Conservation (phyloP, 1,284 basidiomycete species). For the Ganoderma lingzhi region DNA sequence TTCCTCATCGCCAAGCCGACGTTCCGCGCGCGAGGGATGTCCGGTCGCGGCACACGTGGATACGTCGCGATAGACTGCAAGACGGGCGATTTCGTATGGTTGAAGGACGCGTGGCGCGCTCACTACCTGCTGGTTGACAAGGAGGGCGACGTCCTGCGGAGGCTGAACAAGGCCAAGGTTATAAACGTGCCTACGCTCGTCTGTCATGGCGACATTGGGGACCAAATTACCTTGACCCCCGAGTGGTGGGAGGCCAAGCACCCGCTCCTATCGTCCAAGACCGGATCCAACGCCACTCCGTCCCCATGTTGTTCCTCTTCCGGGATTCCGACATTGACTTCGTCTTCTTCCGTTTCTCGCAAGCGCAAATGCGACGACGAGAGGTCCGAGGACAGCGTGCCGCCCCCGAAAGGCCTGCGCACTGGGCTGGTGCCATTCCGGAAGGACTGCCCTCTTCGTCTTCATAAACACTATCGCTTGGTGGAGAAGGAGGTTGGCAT, state of each 20-base stretch:
- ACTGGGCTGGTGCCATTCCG: neutral
- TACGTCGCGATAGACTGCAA: constrained; percentile 16
- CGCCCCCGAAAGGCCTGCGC: neutral
- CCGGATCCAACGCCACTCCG: neutral
- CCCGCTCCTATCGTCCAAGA: neutral
- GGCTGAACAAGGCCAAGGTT: constrained; percentile 14
- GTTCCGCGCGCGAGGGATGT: constrained; percentile 14
- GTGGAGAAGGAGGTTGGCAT: constrained; percentile 31
- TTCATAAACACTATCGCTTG: constrained; percentile 22
- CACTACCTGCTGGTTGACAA: constrained; percentile 14
- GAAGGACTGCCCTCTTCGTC: neutral
- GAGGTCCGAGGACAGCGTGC: neutral
- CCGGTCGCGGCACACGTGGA: constrained; percentile 15
- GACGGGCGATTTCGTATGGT: constrained; percentile 17
- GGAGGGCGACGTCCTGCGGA: constrained; percentile 15
- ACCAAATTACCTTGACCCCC: constrained; percentile 14
- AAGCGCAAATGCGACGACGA: constrained; percentile 1
- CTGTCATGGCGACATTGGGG: constrained; percentile 24
- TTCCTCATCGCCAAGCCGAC: constrained; percentile 22
- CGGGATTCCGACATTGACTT: no score
- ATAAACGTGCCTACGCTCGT: constrained; percentile 16
- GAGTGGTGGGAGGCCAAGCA: constrained; percentile 11
- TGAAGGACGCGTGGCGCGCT: constrained; percentile 25
- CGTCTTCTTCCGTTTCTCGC: neutral
- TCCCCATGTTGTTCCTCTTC: neutral